A percentile compares a stretch with the other conserved stretches of the same genome.
phyloP scores from a whole-genome alignment of 495 filamentous ascomycete species.

The Cetradonia linearis region DNA sequence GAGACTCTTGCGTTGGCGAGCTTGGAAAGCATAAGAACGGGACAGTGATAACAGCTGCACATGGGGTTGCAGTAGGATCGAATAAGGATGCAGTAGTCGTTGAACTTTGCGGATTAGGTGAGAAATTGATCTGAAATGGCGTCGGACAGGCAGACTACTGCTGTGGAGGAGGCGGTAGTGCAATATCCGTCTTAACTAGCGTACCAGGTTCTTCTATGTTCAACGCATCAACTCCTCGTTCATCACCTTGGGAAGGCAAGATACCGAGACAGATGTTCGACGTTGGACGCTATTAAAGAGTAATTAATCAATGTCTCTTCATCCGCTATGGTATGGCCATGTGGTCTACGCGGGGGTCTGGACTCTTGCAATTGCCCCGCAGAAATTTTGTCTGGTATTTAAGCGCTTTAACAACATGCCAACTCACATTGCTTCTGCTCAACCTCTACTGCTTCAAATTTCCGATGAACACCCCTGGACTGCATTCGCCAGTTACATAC shows the following conservation, averaged over 20 bases:
- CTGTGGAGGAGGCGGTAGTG: slow-evolving; percentile 6
- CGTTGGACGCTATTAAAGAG: background rate
- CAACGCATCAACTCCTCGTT: background rate
- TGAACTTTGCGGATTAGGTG: background rate
- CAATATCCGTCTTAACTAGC: slow-evolving; percentile 4
- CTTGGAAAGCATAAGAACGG: background rate
- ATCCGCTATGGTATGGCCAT: background rate
- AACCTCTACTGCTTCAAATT: background rate
- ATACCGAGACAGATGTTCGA: background rate
- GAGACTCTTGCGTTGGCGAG: background rate
- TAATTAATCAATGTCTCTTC: background rate
- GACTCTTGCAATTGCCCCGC: slow-evolving; percentile 5
- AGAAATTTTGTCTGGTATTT: background rate
- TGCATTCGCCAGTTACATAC: background rate
- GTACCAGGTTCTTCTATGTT: background rate
- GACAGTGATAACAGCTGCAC: background rate
- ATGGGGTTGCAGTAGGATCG: background rate
- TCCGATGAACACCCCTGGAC: background rate
- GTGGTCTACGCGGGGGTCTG: slow-evolving; percentile 1
- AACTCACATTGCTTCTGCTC: background rate
- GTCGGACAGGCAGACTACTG: background rate
- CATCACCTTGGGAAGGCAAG: background rate
- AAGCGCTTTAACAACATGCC: background rate
- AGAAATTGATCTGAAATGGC: background rate
- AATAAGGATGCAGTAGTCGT: background rate